Conservation (phyloP, 1,284 basidiomycete genomes). For the Microbotryum intermedium region DNA sequence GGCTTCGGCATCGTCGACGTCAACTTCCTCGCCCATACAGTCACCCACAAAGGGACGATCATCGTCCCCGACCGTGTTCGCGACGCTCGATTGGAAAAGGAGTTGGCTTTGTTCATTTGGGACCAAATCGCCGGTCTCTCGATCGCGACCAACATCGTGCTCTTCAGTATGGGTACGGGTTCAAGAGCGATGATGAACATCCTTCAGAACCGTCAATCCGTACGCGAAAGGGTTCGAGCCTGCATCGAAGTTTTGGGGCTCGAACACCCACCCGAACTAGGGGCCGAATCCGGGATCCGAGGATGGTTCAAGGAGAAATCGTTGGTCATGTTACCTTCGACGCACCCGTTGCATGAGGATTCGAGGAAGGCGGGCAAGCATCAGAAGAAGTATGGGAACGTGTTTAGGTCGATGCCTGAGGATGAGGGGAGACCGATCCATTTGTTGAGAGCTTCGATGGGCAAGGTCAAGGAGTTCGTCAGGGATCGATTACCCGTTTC, state of each 20-base stretch:
- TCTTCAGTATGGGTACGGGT: conserved; percentile 81
- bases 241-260: conserved; percentile 26
- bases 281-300: conserved; percentile 11
- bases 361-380: conserved; percentile 22
- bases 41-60: conserved; percentile 36
- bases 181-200: conserved; percentile 66
- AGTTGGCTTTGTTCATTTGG: conserved; percentile 77
- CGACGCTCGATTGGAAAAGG: conserved; percentile 48
- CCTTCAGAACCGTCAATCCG: conserved; percentile 49
- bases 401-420: conserved; percentile 22
- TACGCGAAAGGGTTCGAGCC: conserved; percentile 8
- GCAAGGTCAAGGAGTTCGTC: conserved; percentile 26
- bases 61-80: conserved; percentile 30
- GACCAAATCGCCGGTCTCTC: conserved; percentile 66
- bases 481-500: conserved; percentile 6
- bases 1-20: conserved; percentile 75
- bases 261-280: conserved; percentile 24
- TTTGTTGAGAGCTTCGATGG: conserved; percentile 21
- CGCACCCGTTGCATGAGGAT: conserved; percentile 27
- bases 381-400: conserved; percentile 28
- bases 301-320: conserved; percentile 29
- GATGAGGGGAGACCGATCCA: conserved; percentile 28
- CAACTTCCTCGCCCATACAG: conserved; percentile 67
- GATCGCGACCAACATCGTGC: conserved; percentile 56
- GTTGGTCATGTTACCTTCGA: conserved; percentile 25